Conservation (phyloP, 352 stramenopile species). For the Phytophthora sansomeana region DNA sequence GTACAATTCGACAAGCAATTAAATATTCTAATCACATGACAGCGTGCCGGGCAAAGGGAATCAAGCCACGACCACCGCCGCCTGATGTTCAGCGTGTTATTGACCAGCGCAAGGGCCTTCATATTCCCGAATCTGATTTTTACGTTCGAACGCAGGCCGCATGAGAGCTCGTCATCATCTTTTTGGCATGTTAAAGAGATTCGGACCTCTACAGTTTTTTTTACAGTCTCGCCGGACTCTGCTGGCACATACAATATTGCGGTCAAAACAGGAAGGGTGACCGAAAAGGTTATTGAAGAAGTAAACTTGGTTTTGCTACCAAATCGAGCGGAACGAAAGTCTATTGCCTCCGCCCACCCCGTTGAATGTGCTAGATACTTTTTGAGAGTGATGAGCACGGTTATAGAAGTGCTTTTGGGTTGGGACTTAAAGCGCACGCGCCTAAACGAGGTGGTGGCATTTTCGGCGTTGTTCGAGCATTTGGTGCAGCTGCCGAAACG, state of each 20-base stretch:
- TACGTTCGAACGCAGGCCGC: slow-evolving; percentile 24
- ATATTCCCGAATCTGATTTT: slow-evolving; percentile 13
- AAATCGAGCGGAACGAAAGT: slow-evolving; percentile 10
- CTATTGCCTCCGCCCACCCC: background rate
- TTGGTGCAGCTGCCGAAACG: background rate
- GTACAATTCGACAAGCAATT: slow-evolving; percentile 7
- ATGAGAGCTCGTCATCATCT: slow-evolving; percentile 25
- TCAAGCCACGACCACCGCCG: background rate
- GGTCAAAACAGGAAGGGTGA: background rate
- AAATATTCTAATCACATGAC: slow-evolving; percentile 14
- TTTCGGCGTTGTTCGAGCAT: background rate
- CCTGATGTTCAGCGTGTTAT: slow-evolving; percentile 13
- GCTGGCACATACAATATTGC: slow-evolving; percentile 6
- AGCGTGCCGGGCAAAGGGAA: background rate
- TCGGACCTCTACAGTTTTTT: slow-evolving; percentile 34
- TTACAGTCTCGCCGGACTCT: slow-evolving; percentile 36
- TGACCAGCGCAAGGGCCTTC: slow-evolving; percentile 19
- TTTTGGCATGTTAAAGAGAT: slow-evolving; percentile 29
- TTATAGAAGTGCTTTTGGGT: too few relatives aligned
- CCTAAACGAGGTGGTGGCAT: background rate
- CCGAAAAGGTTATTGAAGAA: background rate
- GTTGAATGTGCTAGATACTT: slow-evolving; percentile 10
- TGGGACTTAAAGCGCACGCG: too few relatives aligned
- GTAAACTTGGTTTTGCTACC: background rate
- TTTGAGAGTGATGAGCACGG: background rate